phyloP scores from a whole-genome alignment of 768 basidiomycete species.

The Pisolithus microcarpus region DNA sequence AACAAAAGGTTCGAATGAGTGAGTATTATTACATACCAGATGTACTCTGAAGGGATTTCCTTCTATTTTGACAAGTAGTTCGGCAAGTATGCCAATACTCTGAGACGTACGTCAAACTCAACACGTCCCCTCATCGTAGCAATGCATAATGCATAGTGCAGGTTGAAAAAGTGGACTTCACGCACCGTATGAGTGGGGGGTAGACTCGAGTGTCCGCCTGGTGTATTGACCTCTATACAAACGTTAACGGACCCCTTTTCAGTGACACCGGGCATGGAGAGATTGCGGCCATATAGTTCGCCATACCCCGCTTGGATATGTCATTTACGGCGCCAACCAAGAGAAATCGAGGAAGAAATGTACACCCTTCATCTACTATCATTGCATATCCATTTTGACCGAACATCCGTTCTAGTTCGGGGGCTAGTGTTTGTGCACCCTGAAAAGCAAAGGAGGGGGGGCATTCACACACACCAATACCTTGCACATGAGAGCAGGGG shows the following conservation, averaged over 20 bases:
- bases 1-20: neutral
- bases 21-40: constrained; percentile 38
- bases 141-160: constrained; percentile 2
- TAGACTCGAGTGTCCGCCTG: constrained; percentile 82
- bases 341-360: neutral
- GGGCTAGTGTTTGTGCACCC: constrained; percentile 48
- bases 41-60: constrained; percentile 47
- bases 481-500: neutral
- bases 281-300: constrained; percentile 43
- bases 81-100: constrained; percentile 78
- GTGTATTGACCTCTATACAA: constrained; percentile 53
- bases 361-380: constrained; percentile 85
- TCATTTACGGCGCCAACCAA: neutral
- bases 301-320: constrained; percentile 37
- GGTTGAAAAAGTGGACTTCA: neutral
- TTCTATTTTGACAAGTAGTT: constrained; percentile 64
- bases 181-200: constrained; percentile 75
- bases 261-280: constrained; percentile 58
- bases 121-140: neutral
- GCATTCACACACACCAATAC: neutral
- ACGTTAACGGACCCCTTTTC: constrained; percentile 72
- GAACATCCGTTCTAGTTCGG: constrained; percentile 49
- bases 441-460: constrained; percentile 15
- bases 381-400: constrained; percentile 69
- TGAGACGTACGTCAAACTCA: constrained; percentile 15